These are phyloP conservation scores for Triticum urartu DNA, from an alignment of 176 grass and related monocot species.

Conservation along the genomic window DNA sequence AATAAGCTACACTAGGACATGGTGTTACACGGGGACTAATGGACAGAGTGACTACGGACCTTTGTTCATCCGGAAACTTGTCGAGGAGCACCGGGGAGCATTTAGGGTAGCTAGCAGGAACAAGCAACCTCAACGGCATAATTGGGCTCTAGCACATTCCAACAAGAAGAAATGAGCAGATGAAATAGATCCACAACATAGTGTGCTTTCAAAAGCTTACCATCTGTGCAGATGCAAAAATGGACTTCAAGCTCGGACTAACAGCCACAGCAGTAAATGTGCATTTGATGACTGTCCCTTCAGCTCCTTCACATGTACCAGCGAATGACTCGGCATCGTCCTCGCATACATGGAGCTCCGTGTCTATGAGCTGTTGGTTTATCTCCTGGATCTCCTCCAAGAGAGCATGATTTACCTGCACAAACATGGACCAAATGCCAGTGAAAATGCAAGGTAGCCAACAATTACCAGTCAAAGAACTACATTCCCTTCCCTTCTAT, in stretches of 20 bases:
- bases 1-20: neutral
- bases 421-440: conserved; percentile 10
- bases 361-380: conserved; percentile 88
- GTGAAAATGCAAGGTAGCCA: conserved; percentile 24
- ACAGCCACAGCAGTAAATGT: conserved; percentile 81
- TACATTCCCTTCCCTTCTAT: neutral
- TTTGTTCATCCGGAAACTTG: conserved; percentile 83
- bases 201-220: conserved; percentile 42
- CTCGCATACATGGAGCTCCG: conserved; percentile 76
- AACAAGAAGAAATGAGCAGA: conserved; percentile 20
- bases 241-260: conserved; percentile 81
- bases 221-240: conserved; percentile 82
- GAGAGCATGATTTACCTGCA: conserved; percentile 76
- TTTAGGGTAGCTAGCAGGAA: conserved; percentile 87
- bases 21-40: neutral
- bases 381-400: conserved; percentile 85
- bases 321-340: conserved; percentile 60
- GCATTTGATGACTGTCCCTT: conserved; percentile 92
- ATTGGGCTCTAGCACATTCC: conserved; percentile 77
- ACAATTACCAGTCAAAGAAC: neutral
- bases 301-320: conserved; percentile 51
- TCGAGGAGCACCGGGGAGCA: conserved; percentile 91
- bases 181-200: neutral
- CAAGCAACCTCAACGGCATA: conserved; percentile 86
- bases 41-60: conserved; percentile 33